These are phyloP conservation scores for Starmerella geochares DNA, from an alignment of 805 yeast genomes.

Conservation along the genomic window DNA sequence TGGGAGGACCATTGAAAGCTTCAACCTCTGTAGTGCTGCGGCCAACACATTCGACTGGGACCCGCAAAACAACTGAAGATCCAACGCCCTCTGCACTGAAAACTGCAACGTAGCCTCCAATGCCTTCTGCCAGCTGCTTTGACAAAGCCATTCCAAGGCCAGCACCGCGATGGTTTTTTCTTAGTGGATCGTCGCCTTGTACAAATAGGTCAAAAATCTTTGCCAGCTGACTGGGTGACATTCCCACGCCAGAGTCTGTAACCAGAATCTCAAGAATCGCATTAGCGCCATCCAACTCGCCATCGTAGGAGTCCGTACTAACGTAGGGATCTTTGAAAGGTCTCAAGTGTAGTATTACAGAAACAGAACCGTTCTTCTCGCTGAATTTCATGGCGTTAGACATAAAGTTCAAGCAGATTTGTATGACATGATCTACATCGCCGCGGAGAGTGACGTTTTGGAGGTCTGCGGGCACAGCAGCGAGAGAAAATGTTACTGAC, in stretches of 20 bases:
- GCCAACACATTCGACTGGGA: slow-evolving; percentile 20
- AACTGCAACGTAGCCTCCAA: slow-evolving; percentile 66
- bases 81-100: slow-evolving; percentile 28
- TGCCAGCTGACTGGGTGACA: slow-evolving; percentile 67
- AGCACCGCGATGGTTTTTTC: slow-evolving; percentile 89
- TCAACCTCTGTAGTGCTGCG: neutral
- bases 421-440: slow-evolving; percentile 81
- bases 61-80: slow-evolving; percentile 22
- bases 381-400: slow-evolving; percentile 90
- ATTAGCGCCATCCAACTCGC: slow-evolving; percentile 11
- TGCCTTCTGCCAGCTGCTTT: slow-evolving; percentile 77
- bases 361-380: slow-evolving; percentile 41
- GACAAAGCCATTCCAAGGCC: slow-evolving; percentile 88
- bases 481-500: slow-evolving; percentile 55
- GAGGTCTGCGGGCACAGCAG: slow-evolving; percentile 42
- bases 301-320: slow-evolving; percentile 12
- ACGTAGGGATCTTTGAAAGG: slow-evolving; percentile 15
- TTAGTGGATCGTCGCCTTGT: slow-evolving; percentile 90
- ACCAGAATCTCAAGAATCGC: slow-evolving; percentile 54
- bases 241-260: slow-evolving; percentile 88
- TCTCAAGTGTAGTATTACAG: slow-evolving; percentile 21
- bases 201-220: slow-evolving; percentile 91
- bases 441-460: slow-evolving; percentile 55
- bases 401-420: slow-evolving; percentile 82
- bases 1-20: slow-evolving; percentile 16